These are phyloP conservation scores for Penicillium canescens DNA, from an alignment of 495 filamentous ascomycete species.

Conservation along the genomic window DNA sequence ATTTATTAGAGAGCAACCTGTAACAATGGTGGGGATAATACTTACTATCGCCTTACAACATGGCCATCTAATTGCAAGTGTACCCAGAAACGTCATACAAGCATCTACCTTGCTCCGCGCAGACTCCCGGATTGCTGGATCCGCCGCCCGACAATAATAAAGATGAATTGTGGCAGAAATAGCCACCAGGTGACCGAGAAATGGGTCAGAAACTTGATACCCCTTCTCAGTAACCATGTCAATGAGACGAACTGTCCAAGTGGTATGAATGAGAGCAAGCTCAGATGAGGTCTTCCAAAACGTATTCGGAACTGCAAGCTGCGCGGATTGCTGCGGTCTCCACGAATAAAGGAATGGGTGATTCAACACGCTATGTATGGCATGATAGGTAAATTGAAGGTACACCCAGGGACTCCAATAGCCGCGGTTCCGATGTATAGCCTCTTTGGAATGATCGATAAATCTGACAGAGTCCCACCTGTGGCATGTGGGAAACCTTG, in stretches of 20 bases:
- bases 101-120: slow-evolving; percentile 38
- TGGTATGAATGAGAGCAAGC: slow-evolving; percentile 42
- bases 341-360: slow-evolving; percentile 48
- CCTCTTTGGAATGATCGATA: slow-evolving; percentile 36
- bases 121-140: slow-evolving; percentile 37
- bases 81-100: slow-evolving; percentile 35
- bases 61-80: slow-evolving; percentile 32
- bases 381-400: slow-evolving; percentile 45
- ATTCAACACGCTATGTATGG: slow-evolving; percentile 42
- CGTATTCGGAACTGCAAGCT: slow-evolving; percentile 43
- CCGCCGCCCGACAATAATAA: slow-evolving; percentile 44
- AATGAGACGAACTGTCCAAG: slow-evolving; percentile 45
- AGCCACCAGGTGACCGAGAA: slow-evolving; percentile 38
- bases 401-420: slow-evolving; percentile 47
- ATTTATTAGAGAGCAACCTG: not conserved
- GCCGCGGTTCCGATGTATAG: slow-evolving; percentile 32
- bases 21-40: not conserved
- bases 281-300: slow-evolving; percentile 47
- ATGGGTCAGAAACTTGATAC: slow-evolving; percentile 40
- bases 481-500: slow-evolving; percentile 39
- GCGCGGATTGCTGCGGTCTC: slow-evolving; percentile 42
- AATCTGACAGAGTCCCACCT: slow-evolving; percentile 44
- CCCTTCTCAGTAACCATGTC: slow-evolving; percentile 44
- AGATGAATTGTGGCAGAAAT: slow-evolving; percentile 44
- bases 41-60: slow-evolving; percentile 34